phyloP scores from a whole-genome alignment of 176 grass and related monocot species.

The Aechmea fasciata region DNA sequence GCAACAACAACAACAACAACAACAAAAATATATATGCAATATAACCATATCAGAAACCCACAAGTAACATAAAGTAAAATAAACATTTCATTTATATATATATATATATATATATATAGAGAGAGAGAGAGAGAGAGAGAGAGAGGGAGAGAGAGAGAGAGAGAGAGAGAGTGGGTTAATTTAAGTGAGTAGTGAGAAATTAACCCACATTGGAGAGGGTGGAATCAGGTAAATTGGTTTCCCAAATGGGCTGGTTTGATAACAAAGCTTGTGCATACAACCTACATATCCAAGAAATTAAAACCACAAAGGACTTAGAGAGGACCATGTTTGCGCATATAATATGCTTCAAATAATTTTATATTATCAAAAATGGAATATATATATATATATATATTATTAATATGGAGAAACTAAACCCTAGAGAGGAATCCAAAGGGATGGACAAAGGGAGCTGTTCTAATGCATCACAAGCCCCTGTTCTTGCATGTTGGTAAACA shows the following conservation, averaged over 20 bases:
- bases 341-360: neutral
- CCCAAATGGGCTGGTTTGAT: constrained; percentile 66
- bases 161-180: neutral
- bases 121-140: neutral
- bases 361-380: neutral
- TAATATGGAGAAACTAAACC: constrained; percentile 31
- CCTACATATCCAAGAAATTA: constrained; percentile 18
- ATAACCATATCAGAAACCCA: neutral
- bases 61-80: no score
- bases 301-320: constrained; percentile 2
- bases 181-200: neutral
- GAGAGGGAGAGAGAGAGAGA: neutral
- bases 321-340: constrained; percentile 1
- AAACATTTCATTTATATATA: neutral
- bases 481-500: constrained; percentile 22
- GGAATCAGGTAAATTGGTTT: constrained; percentile 29
- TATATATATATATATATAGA: no score
- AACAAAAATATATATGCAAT: neutral
- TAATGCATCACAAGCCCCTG: constrained; percentile 25
- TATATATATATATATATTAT: neutral
- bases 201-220: neutral
- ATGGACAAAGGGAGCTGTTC: constrained; percentile 50
- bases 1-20: constrained; percentile 14
- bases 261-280: constrained; percentile 67
- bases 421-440: constrained; percentile 43